Conservation (phyloP, 1,284 basidiomycete genomes). For the Pascua guehoae region DNA sequence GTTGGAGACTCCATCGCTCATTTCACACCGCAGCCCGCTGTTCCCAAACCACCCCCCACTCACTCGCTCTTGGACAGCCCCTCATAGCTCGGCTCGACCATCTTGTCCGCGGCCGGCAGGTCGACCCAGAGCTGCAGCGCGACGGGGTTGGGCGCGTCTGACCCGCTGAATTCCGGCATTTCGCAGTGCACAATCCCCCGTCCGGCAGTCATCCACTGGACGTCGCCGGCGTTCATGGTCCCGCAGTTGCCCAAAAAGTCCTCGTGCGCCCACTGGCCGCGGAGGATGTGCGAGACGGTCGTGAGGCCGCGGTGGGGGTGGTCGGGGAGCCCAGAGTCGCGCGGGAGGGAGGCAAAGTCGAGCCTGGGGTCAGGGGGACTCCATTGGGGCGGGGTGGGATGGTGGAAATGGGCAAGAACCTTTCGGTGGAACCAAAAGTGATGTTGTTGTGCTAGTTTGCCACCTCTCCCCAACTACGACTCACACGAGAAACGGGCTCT, state of each 20-base stretch:
- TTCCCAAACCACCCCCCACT: neutral
- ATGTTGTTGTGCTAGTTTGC: too few species aligned
- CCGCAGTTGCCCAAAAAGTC: constrained; percentile 87
- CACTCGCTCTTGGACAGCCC: constrained; percentile 42
- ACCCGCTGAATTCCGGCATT: constrained; percentile 65
- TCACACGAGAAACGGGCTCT: neutral
- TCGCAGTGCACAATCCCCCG: constrained; percentile 66
- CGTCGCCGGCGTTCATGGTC: constrained; percentile 70
- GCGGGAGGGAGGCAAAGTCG: neutral
- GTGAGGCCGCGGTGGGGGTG: constrained; percentile 85
- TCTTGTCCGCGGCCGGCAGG: constrained; percentile 79
- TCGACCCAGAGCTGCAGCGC: constrained; percentile 95
- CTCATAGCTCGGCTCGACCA: constrained; percentile 59
- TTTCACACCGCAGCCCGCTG: neutral
- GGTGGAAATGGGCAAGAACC: too few species aligned
- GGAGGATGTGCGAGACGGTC: constrained; percentile 72
- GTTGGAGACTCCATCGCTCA: neutral
- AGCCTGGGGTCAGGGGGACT: neutral
- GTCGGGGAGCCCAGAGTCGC: constrained; percentile 54
- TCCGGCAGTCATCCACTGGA: constrained; percentile 94
- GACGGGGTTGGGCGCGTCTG: neutral
- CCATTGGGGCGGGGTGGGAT: too few species aligned
- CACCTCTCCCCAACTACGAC: too few species aligned
- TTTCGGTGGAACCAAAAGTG: too few species aligned
- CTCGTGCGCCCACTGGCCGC: constrained; percentile 62